A percentile compares a stretch with the other conserved stretches of the same genome.
phyloP scores from a whole-genome alignment of 2,329 filamentous ascomycete genomes.

The Coleophoma eucalyptorum region DNA sequence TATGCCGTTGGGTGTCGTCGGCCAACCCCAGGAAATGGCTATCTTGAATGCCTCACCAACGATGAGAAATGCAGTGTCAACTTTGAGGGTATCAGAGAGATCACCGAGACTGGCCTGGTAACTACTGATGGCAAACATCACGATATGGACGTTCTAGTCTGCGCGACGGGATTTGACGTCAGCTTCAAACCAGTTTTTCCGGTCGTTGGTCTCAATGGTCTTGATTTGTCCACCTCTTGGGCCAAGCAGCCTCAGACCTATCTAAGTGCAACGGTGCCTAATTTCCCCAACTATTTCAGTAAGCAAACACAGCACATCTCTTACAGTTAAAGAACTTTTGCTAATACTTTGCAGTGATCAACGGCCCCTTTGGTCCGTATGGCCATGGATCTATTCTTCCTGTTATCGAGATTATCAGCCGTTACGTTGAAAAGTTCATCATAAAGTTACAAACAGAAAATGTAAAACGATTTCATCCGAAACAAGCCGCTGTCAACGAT shows the following conservation, averaged over 20 bases:
- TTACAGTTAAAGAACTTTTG: no score
- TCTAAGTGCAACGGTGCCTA: conserved; percentile 7
- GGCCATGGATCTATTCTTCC: conserved; percentile 18
- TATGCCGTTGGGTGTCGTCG: conserved; percentile 33
- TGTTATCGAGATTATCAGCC: conserved; percentile 24
- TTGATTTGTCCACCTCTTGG: conserved; percentile 6
- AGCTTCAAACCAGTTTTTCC: conserved; percentile 5
- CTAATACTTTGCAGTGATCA: no score
- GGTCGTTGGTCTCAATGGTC: conserved; percentile 3
- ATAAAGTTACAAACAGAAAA: conserved; percentile 28
- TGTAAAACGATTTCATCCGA: conserved; percentile 35
- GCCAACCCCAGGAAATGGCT: conserved; percentile 35
- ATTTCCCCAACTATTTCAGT: conserved; percentile 14
- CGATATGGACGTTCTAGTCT: conserved; percentile 22
- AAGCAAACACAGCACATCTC: no score
- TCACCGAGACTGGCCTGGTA: no score
- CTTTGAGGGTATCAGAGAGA: no score
- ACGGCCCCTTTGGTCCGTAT: conserved; percentile 19
- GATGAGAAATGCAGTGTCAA: no score
- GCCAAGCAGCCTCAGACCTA: conserved; percentile 5
- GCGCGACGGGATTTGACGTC: conserved; percentile 16
- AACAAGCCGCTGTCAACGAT: conserved; percentile 29
- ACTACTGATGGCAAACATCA: neutral
- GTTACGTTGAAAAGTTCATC: conserved; percentile 27
- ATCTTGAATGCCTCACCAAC: conserved; percentile 34